Evolutionary conservation across 495 filamentous ascomycete genomes (phyloP).

Genomic region (Corynascus novoguineensis): DNA sequence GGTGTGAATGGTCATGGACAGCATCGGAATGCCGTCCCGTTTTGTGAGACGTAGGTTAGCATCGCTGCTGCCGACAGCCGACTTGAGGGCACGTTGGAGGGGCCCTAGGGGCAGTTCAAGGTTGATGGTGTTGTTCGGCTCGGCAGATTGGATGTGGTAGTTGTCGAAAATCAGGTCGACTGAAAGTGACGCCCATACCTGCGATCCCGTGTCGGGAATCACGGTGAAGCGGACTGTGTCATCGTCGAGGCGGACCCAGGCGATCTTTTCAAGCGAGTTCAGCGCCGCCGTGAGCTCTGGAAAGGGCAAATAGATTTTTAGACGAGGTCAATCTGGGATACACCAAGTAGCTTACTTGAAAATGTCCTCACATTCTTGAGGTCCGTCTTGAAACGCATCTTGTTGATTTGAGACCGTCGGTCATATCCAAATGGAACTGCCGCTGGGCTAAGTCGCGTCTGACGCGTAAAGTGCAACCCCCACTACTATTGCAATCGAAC

Average conservation of each 20-base stretch:
- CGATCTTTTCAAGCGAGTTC: slow-evolving; percentile 80
- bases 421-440: neutral
- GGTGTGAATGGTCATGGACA: slow-evolving; percentile 78
- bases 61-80: slow-evolving; percentile 66
- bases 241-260: slow-evolving; percentile 86
- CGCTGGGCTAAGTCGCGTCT: neutral
- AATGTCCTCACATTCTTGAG: slow-evolving; percentile 79
- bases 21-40: slow-evolving; percentile 75
- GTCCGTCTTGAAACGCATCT: slow-evolving; percentile 76
- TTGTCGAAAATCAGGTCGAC: slow-evolving; percentile 82
- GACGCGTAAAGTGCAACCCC: slow-evolving; percentile 2
- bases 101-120: slow-evolving; percentile 81
- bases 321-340: neutral
- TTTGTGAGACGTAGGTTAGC: slow-evolving; percentile 87
- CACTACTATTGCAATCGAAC: neutral
- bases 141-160: slow-evolving; percentile 80
- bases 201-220: slow-evolving; percentile 85
- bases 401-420: neutral
- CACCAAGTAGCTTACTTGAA: slow-evolving; percentile 53
- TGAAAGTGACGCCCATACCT: slow-evolving; percentile 85
- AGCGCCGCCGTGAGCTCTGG: slow-evolving; percentile 81
- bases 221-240: slow-evolving; percentile 88
- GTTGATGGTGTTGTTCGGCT: slow-evolving; percentile 78
- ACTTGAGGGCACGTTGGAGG: slow-evolving; percentile 80
- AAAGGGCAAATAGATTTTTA: neutral